A percentile compares a stretch with the other conserved stretches of the same genome.
Evolutionary conservation across 257 asterid species (phyloP).

Genomic region (Solanum pimpinellifolium): DNA sequence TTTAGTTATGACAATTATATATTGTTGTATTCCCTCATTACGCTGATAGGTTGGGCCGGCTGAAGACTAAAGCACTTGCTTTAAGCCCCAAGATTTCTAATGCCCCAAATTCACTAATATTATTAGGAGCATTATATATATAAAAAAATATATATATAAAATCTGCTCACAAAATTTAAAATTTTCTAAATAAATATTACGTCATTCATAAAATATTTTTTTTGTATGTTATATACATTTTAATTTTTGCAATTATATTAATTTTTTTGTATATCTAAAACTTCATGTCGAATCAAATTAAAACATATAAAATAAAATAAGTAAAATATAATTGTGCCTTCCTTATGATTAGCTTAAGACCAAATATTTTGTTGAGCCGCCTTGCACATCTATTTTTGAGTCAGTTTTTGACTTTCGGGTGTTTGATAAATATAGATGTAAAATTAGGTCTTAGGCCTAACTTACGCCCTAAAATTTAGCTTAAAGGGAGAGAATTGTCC

Average conservation of each 20-base stretch:
- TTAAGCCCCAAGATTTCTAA: not conserved
- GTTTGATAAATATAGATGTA: accelerated
- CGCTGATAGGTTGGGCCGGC: not conserved
- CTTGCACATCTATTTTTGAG: accelerated
- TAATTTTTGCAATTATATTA: not conserved
- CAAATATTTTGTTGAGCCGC: not conserved
- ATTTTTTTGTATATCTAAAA: no score
- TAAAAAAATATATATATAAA: no score
- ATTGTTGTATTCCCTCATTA: not conserved
- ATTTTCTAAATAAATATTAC: no score
- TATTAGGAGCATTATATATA: no score
- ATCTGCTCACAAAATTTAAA: not conserved
- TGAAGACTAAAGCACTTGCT: not conserved
- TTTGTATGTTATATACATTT: not conserved
- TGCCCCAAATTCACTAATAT: not conserved
- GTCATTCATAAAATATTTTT: not conserved
- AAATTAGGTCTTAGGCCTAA: no score
- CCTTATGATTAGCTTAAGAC: not conserved
- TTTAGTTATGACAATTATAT: no score
- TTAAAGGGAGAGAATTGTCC: no score
- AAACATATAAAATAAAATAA: no score
- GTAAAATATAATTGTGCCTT: not conserved
- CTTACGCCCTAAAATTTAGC: no score
- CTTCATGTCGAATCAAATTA: not conserved
- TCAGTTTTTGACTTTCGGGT: not conserved